Percentiles rank a stretch among this genome's conserved stretches.
phyloP scores from a whole-genome alignment of 2,329 filamentous ascomycete genomes.

The Arthroderma uncinatum region DNA sequence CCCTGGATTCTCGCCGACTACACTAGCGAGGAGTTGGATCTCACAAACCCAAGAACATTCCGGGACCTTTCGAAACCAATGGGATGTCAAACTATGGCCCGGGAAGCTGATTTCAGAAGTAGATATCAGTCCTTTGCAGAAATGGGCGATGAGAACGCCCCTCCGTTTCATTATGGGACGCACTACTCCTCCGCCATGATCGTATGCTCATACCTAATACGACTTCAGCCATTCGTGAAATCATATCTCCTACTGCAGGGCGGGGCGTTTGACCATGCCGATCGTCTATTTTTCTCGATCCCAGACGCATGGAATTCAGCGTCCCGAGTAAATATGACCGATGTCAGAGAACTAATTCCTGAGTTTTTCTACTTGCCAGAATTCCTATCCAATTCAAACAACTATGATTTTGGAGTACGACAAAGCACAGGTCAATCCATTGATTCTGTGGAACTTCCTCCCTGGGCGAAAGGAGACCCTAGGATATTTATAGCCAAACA shows the following conservation, averaged over 20 bases:
- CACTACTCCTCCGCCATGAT: conserved; percentile 99
- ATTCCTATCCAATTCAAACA: conserved; percentile 86
- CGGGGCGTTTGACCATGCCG: conserved; percentile 91
- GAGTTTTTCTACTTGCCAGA: conserved; percentile 97
- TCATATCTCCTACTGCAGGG: conserved; percentile 90
- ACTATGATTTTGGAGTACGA: conserved; percentile 81
- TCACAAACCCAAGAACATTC: conserved; percentile 74
- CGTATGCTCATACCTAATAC: conserved; percentile 89
- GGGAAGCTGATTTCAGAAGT: conserved; percentile 69
- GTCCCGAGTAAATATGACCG: conserved; percentile 78
- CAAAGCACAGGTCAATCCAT: conserved; percentile 72
- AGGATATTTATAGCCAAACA: conserved; percentile 93
- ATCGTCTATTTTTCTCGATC: conserved; percentile 88
- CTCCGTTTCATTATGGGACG: conserved; percentile 93
- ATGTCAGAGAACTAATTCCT: conserved; percentile 87
- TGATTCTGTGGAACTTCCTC: conserved; percentile 77
- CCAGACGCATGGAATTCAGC: conserved; percentile 84
- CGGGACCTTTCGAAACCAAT: conserved; percentile 91
- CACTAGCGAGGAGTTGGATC: conserved; percentile 80
- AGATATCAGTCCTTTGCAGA: conserved; percentile 81
- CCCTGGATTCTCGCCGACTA: conserved; percentile 97
- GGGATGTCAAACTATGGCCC: conserved; percentile 70
- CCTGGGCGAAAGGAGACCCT: conserved; percentile 93
- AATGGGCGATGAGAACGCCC: conserved; percentile 63
- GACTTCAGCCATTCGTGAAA: conserved; percentile 89